Conservation (phyloP, 176 grass and related monocot genomes). For the Aegilops longissima region DNA sequence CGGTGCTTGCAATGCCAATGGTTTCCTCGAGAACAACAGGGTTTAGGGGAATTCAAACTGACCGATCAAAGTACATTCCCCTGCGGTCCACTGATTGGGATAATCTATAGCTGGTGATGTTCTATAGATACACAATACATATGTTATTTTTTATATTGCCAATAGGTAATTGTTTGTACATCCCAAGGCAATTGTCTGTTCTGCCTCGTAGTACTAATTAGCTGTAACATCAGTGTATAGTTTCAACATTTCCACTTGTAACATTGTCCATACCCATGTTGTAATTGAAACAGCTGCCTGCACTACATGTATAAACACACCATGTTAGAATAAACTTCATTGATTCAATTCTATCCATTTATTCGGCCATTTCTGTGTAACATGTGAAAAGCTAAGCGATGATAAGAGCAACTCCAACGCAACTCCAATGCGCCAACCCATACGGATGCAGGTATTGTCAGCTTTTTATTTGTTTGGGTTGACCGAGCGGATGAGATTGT, state of each 20-base stretch:
- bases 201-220: conserved; percentile 29
- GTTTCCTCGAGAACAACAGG: conserved; percentile 87
- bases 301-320: conserved; percentile 46
- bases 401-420: no score
- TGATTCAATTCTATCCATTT: not conserved
- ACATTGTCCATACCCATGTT: conserved; percentile 38
- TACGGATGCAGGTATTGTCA: no score
- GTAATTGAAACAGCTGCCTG: conserved; percentile 42
- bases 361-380: not conserved
- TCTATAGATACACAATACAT: conserved; percentile 47
- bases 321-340: conserved; percentile 23
- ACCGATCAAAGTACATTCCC: conserved; percentile 70
- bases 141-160: conserved; percentile 57
- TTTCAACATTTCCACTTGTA: conserved; percentile 5
- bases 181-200: conserved; percentile 41
- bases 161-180: conserved; percentile 45
- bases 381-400: no score
- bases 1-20: conserved; percentile 89
- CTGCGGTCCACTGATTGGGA: conserved; percentile 57
- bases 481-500: no score
- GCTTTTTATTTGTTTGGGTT: no score
- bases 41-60: conserved; percentile 56
- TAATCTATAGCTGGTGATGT: conserved; percentile 52
- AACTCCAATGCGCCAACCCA: no score
- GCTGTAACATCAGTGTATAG: conserved; percentile 55